These are phyloP conservation scores for Globisporangium viniferum DNA, from an alignment of 352 stramenopile genomes.

Conservation along the genomic window DNA sequence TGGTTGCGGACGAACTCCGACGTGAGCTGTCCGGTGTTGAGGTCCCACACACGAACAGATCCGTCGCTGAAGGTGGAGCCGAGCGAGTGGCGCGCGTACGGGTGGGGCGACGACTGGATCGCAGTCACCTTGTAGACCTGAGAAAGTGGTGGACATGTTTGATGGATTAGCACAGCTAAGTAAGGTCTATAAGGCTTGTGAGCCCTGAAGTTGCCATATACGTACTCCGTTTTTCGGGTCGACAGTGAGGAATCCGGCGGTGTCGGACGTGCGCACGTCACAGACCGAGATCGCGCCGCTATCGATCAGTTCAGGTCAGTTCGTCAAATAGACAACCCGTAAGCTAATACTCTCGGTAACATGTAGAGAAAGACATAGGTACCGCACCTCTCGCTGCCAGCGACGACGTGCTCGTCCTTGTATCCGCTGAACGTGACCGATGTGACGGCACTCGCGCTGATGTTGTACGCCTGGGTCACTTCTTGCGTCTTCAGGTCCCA, in stretches of 20 bases:
- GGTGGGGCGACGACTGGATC: constrained; percentile 58
- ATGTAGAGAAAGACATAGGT: not conserved
- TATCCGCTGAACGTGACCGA: constrained; percentile 67
- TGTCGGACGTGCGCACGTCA: constrained; percentile 58
- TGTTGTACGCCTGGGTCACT: constrained; percentile 57
- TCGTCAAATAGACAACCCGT: not conserved
- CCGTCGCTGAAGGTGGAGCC: constrained; percentile 59
- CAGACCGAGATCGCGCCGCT: constrained; percentile 66
- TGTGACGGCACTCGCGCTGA: constrained; percentile 59
- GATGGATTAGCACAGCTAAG: not conserved
- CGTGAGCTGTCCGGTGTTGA: constrained; percentile 47
- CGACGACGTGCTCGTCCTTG: constrained; percentile 72
- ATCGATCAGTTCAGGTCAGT: not conserved
- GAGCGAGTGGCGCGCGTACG: constrained; percentile 51
- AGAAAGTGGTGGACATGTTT: too few relatives aligned
- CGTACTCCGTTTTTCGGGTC: constrained; percentile 40
- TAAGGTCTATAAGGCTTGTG: not conserved
- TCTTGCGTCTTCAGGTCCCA: constrained; percentile 81
- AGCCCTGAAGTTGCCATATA: not conserved
- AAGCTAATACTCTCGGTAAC: not conserved
- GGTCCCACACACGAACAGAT: constrained; percentile 66
- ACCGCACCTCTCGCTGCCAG: constrained; percentile 55
- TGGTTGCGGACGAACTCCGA: constrained; percentile 60
- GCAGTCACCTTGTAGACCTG: constrained; percentile 52
- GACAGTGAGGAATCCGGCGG: constrained; percentile 40